Evolutionary conservation across 2,329 filamentous ascomycete species (phyloP).

Genomic region (Diaporthe longicolla): DNA sequence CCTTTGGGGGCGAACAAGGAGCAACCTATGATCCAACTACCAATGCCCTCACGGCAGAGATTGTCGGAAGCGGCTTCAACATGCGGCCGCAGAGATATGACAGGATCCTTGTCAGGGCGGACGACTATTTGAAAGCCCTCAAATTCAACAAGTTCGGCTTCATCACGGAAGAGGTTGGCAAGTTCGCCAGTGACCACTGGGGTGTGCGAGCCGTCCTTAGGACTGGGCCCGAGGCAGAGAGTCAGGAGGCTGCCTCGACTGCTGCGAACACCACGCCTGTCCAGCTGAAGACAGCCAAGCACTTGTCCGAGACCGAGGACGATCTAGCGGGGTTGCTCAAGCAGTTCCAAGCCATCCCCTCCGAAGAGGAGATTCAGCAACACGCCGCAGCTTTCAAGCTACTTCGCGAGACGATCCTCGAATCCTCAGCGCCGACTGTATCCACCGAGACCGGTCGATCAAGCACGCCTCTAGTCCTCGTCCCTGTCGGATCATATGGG

Average conservation of each 20-base stretch:
- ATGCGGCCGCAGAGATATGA: constrained; percentile 76
- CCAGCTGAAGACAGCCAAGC: constrained; percentile 49
- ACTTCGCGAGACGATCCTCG: constrained; percentile 59
- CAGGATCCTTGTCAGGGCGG: constrained; percentile 68
- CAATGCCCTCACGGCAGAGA: constrained; percentile 69
- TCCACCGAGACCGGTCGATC: constrained; percentile 44
- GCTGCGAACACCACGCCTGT: constrained; percentile 53
- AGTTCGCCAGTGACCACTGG: constrained; percentile 70
- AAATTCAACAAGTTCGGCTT: constrained; percentile 73
- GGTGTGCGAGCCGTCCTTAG: constrained; percentile 64
- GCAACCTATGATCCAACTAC: constrained; percentile 74
- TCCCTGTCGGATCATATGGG: constrained; percentile 76
- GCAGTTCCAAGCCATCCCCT: constrained; percentile 61
- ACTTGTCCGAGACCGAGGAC: constrained; percentile 50
- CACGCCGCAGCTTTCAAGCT: constrained; percentile 61
- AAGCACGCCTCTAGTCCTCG: constrained; percentile 62
- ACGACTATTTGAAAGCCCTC: constrained; percentile 55
- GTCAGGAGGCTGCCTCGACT: constrained; percentile 41
- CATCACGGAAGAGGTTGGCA: constrained; percentile 47
- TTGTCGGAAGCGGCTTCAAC: constrained; percentile 61
- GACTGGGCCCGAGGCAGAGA: constrained; percentile 42
- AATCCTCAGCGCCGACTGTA: constrained; percentile 45
- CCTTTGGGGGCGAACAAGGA: constrained; percentile 72
- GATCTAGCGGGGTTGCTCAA: constrained; percentile 57
- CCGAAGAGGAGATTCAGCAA: constrained; percentile 55